Evolutionary conservation across 768 basidiomycete genomes (phyloP).

Genomic region (Lactarius akahatsu): DNA sequence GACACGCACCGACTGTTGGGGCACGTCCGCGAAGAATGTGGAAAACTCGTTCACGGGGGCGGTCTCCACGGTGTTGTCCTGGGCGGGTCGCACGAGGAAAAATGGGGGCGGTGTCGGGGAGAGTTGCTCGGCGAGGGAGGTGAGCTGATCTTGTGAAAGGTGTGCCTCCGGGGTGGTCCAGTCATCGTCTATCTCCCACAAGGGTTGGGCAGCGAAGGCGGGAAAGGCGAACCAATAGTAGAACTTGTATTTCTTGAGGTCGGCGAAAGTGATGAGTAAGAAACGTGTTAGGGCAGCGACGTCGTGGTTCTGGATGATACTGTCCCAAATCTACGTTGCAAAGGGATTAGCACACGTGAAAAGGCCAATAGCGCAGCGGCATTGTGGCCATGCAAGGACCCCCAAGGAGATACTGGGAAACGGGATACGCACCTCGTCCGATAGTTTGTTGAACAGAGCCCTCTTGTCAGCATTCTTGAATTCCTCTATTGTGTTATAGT

Average conservation of each 20-base stretch:
- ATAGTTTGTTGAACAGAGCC: slow-evolving; percentile 72
- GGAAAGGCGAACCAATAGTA: slow-evolving; percentile 99
- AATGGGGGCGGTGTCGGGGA: slow-evolving; percentile 47
- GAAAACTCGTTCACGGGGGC: slow-evolving; percentile 57
- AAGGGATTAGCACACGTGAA: background rate
- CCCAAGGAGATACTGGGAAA: background rate
- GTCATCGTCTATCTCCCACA: slow-evolving; percentile 79
- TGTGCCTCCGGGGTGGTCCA: slow-evolving; percentile 53
- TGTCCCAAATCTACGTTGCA: slow-evolving; percentile 63
- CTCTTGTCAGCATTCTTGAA: slow-evolving; percentile 90
- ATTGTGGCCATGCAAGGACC: background rate
- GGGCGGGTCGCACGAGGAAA: slow-evolving; percentile 54
- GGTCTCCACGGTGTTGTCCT: slow-evolving; percentile 41
- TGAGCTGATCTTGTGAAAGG: slow-evolving; percentile 45
- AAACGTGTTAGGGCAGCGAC: slow-evolving; percentile 67
- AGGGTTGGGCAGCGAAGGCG: slow-evolving; percentile 83
- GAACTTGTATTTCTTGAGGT: slow-evolving; percentile 97
- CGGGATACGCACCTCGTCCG: slow-evolving; percentile 55
- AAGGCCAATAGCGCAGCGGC: background rate
- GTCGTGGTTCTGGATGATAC: slow-evolving; percentile 52
- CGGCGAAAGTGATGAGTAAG: slow-evolving; percentile 89
- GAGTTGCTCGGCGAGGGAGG: slow-evolving; percentile 45
- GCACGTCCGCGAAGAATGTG: slow-evolving; percentile 52
- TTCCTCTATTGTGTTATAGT: slow-evolving; percentile 96
- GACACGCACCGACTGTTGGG: slow-evolving; percentile 43